These are phyloP conservation scores for Stephania cephalantha DNA, from an alignment of 164 flowering plant species.

Conservation along the genomic window DNA sequence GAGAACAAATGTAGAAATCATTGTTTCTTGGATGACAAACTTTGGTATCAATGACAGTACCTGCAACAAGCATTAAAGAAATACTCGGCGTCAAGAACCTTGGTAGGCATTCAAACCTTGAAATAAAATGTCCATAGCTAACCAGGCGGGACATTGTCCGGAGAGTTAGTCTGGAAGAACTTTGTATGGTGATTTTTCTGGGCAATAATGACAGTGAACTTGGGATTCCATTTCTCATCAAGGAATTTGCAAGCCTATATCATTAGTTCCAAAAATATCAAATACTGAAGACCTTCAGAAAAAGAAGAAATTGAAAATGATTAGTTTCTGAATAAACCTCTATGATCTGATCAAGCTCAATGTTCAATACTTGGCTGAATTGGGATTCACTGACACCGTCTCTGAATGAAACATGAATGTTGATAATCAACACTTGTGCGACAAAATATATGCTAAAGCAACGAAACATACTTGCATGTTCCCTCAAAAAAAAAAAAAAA, in stretches of 20 bases:
- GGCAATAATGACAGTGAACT: slow-evolving; percentile 64
- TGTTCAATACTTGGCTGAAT: slow-evolving; percentile 75
- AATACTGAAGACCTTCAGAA: not conserved
- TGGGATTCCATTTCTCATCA: slow-evolving; percentile 67
- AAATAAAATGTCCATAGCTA: not conserved
- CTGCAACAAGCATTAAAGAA: slow-evolving; percentile 28
- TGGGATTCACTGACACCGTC: slow-evolving; percentile 98
- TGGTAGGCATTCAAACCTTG: not conserved
- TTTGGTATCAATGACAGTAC: slow-evolving; percentile 71
- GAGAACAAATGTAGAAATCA: slow-evolving; percentile 91
- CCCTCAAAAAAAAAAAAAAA: not conserved
- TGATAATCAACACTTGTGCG: not conserved
- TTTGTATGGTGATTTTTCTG: slow-evolving; percentile 91
- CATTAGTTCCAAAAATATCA: not conserved
- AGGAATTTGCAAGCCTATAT: slow-evolving; percentile 79
- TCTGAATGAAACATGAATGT: slow-evolving; percentile 30
- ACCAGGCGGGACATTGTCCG: slow-evolving; percentile 94
- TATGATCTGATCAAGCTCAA: slow-evolving; percentile 74
- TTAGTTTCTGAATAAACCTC: slow-evolving; percentile 35
- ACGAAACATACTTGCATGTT: not conserved
- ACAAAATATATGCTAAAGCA: not conserved
- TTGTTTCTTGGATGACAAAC: slow-evolving; percentile 71
- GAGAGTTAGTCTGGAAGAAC: slow-evolving; percentile 55
- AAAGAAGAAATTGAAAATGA: not conserved
- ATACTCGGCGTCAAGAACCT: not conserved